Evolutionary conservation across 176 grass and related monocot genomes (phyloP).

Genomic region (Oryza glumipatula): DNA sequence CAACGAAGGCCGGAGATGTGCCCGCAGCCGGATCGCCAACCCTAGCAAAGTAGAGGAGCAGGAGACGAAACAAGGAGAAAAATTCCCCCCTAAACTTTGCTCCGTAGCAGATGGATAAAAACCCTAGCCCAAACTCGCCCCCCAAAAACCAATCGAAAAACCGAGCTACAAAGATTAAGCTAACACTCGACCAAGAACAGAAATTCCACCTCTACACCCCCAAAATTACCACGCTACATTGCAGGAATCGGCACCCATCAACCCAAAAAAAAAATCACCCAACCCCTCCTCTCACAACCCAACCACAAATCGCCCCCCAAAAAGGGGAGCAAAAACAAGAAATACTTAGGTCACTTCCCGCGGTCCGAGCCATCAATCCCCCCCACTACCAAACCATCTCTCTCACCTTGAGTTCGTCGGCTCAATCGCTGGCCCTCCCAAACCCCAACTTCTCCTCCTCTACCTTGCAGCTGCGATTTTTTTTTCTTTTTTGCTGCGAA

Average conservation of each 20-base stretch:
- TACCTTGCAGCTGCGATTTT: not conserved
- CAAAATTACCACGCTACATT: slow-evolving; percentile 25
- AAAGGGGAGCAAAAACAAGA: not conserved
- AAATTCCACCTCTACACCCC: slow-evolving; percentile 6
- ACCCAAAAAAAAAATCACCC: not conserved
- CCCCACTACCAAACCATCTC: not conserved
- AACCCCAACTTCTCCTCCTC: not conserved
- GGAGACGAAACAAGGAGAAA: not conserved
- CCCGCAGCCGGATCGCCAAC: not conserved
- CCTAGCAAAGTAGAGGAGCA: not conserved
- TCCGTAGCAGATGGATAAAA: not conserved
- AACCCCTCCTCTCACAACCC: not conserved
- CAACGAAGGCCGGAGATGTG: too few relatives aligned
- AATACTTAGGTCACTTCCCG: not conserved
- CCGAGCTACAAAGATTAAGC: not conserved
- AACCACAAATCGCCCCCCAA: not conserved
- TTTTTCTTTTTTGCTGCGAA: not conserved
- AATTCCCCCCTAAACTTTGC: slow-evolving; percentile 11
- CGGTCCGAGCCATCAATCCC: not conserved
- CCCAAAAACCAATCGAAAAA: not conserved
- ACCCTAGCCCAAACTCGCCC: slow-evolving; percentile 25
- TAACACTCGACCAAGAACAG: not conserved
- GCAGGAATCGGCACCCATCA: not conserved
- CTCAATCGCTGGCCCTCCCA: not conserved
- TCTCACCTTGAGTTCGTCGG: slow-evolving; percentile 5